phyloP scores from a whole-genome alignment of 352 stramenopile species.

The Pythium aquatile region DNA sequence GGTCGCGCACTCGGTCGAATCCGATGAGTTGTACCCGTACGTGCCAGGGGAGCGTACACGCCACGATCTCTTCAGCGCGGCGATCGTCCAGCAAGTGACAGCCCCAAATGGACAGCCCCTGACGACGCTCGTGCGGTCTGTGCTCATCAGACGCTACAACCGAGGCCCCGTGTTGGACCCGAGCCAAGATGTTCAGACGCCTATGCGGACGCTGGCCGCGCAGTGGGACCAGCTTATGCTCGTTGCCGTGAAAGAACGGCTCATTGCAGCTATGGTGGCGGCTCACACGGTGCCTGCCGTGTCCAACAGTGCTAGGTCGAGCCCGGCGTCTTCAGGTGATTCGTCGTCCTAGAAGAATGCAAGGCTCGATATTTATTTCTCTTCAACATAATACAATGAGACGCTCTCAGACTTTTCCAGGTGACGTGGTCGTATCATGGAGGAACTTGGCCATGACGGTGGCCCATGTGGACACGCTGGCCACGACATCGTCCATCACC shows the following conservation, averaged over 20 bases:
- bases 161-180: not conserved
- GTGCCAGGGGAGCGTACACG: slow-evolving; percentile 9
- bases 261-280: not conserved
- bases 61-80: slow-evolving; percentile 5
- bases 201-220: not conserved
- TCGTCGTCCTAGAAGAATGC: not conserved
- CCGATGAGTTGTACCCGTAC: slow-evolving; percentile 24
- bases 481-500: slow-evolving; percentile 17
- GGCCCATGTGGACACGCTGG: slow-evolving; percentile 14
- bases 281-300: not conserved
- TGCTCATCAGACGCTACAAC: slow-evolving; percentile 8
- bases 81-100: slow-evolving; percentile 5
- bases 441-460: slow-evolving; percentile 14
- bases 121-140: slow-evolving; percentile 2
- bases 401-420: not conserved
- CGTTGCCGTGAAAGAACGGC: slow-evolving; percentile 7
- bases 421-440: not conserved
- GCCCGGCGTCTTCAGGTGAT: not conserved
- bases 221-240: slow-evolving; percentile 22
- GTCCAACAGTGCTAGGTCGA: not conserved
- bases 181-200: not conserved
- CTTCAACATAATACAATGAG: not conserved
- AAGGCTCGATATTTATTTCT: not conserved
- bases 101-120: not conserved
- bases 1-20: slow-evolving; percentile 9